A percentile compares a stretch with the other conserved stretches of the same genome.
These are phyloP conservation scores for Penicillium sp. DNA, from an alignment of 2,329 filamentous ascomycete species.

Conservation along the genomic window DNA sequence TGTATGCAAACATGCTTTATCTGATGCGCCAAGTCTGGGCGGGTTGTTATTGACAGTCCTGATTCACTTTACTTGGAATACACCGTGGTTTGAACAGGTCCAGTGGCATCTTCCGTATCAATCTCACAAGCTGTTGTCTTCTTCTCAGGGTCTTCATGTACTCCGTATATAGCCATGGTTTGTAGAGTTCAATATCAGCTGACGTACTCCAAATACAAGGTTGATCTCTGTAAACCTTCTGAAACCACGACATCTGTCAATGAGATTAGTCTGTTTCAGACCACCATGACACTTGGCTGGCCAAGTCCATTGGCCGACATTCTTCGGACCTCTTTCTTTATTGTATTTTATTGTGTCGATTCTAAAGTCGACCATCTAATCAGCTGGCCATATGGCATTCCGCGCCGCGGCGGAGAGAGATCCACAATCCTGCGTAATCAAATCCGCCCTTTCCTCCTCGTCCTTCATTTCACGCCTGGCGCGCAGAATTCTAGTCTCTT, in stretches of 20 bases:
- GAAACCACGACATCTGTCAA: slow-evolving; percentile 4
- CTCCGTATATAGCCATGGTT: too few relatives aligned
- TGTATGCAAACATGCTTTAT: slow-evolving; percentile 23
- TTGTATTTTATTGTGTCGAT: neutral
- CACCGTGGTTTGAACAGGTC: neutral
- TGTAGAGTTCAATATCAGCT: neutral
- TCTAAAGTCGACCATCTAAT: slow-evolving; percentile 5
- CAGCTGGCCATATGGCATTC: slow-evolving; percentile 15
- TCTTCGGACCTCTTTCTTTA: neutral
- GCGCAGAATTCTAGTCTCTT: slow-evolving; percentile 1
- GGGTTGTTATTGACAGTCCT: neutral
- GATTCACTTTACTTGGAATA: neutral
- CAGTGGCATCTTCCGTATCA: too few relatives aligned
- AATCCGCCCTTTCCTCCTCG: slow-evolving; percentile 11
- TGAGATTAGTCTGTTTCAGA: slow-evolving; percentile 10
- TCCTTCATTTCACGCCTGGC: slow-evolving; percentile 5
- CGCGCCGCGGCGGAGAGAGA: slow-evolving; percentile 16
- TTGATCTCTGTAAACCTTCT: slow-evolving; percentile 4
- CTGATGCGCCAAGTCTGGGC: slow-evolving; percentile 2
- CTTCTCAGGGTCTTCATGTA: neutral
- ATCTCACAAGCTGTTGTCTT: too few relatives aligned
- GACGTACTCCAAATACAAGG: neutral
- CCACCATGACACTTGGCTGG: neutral
- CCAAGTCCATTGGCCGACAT: neutral
- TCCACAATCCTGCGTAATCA: slow-evolving; percentile 20